These are phyloP conservation scores for Handroanthus guayacan DNA, from an alignment of 257 asterid genomes.

Conservation along the genomic window DNA sequence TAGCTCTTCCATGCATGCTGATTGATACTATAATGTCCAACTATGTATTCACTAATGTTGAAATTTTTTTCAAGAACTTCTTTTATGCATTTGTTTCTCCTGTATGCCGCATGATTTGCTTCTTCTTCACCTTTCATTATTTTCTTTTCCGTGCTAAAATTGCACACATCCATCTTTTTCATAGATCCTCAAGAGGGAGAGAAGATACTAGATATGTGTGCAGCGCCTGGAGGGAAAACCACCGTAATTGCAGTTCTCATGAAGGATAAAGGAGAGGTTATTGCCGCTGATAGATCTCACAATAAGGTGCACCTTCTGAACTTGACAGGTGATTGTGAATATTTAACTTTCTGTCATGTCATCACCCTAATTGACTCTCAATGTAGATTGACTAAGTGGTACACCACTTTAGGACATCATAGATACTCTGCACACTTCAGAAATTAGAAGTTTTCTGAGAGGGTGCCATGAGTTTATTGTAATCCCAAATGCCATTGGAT, in stretches of 20 bases:
- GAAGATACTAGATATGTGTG: conserved; percentile 94
- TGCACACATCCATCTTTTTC: conserved; percentile 28
- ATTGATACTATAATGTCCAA: no score
- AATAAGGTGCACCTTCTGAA: conserved; percentile 92
- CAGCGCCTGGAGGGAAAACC: conserved; percentile 99
- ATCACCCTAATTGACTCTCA: conserved; percentile 4
- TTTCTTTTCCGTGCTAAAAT: conserved; percentile 26
- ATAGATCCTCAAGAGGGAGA: conserved; percentile 95
- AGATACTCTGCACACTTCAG: not conserved
- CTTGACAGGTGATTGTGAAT: conserved; percentile 53
- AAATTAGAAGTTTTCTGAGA: not conserved
- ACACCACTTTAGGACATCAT: not conserved
- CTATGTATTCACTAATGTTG: no score
- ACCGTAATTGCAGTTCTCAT: conserved; percentile 95
- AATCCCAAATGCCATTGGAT: not conserved
- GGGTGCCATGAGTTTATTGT: not conserved
- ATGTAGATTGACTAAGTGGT: conserved; percentile 26
- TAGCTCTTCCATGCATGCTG: no score
- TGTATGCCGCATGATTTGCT: not conserved
- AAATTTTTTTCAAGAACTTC: no score
- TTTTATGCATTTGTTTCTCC: no score
- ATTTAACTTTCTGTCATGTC: conserved; percentile 9
- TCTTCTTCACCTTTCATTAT: conserved; percentile 1
- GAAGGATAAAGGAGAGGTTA: conserved; percentile 91
- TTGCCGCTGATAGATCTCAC: conserved; percentile 97